These are phyloP conservation scores for Lepiota brunneoincarnata DNA, from an alignment of 768 basidiomycete species.

Conservation along the genomic window DNA sequence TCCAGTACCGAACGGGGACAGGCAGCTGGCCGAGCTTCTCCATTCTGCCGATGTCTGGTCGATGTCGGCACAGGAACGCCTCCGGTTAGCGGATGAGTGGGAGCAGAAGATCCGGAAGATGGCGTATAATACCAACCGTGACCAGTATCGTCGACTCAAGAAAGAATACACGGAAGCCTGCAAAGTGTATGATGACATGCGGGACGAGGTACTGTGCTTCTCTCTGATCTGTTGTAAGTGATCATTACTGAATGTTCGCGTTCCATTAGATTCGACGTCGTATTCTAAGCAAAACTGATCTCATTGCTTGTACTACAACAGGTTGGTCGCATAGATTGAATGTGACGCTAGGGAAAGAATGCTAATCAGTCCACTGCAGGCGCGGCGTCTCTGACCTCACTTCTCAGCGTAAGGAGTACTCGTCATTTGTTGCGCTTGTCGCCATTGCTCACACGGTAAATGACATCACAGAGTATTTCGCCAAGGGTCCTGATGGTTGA, in stretches of 20 bases:
- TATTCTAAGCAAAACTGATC: too few species aligned
- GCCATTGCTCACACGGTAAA: neutral
- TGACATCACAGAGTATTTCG: constrained; percentile 42
- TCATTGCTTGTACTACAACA: constrained; percentile 80
- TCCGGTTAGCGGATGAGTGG: constrained; percentile 33
- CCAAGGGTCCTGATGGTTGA: constrained; percentile 68
- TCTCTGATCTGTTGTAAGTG: neutral
- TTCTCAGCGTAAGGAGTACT: constrained; percentile 42
- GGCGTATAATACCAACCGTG: constrained; percentile 33
- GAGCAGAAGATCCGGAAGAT: too few species aligned
- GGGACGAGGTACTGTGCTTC: constrained; percentile 48
- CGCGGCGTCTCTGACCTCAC: too few species aligned
- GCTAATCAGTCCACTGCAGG: too few species aligned
- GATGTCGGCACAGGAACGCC: constrained; percentile 50
- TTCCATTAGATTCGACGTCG: too few species aligned
- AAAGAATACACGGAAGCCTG: constrained; percentile 28
- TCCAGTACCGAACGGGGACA: constrained; percentile 31
- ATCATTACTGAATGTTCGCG: constrained; percentile 25
- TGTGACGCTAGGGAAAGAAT: neutral
- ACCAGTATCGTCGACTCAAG: constrained; percentile 42
- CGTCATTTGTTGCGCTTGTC: neutral
- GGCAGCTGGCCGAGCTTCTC: constrained; percentile 37
- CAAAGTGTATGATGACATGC: constrained; percentile 41
- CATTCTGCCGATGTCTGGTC: constrained; percentile 45
- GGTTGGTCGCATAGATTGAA: constrained; percentile 32